Evolutionary conservation across 2,329 filamentous ascomycete species (phyloP), one percentile per base, ranked within the genome.

Genomic region (Zalaria sp.): DNA sequence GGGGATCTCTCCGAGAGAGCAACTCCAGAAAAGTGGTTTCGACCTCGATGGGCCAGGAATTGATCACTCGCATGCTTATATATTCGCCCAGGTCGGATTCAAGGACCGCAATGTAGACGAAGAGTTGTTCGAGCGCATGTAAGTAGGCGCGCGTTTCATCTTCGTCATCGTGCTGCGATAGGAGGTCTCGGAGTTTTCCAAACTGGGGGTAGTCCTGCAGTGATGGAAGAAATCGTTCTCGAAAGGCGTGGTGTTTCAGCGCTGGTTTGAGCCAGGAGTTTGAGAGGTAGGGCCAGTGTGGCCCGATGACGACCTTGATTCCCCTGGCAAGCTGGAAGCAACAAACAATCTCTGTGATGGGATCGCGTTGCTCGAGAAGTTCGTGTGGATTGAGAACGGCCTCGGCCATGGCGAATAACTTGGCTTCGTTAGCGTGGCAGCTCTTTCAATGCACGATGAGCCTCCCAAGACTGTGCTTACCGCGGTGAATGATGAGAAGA

Each of bases 401-500:
- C 28, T 43, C 37, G 4, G 41, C 41, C 18, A 43, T 29, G 9
- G 41, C 41, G 25, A 46, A 48, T 3, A 18, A 18, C 18, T 18
- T 18, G 18, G 18, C 18, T 18, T 18, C 2, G 18, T 18, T 18
- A 18, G 18, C 18, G 18, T 18, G 18, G 18, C 18, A 18, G 18
- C 18, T 18, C 18, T 2, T 18, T 18, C 18, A 18, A 2, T 18
- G 18, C 18, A 18, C 18, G 18, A 18, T 18, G 18, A 18, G 18
- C 18, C 18, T 18, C 18, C 18, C 18, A 18, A 18, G 18, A 18
- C 18, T 18, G 18, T 18, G 18, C 18, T 18, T 18, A 47, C 40
- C 4, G 45, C 45, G 26, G 45, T 47, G 36, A 42, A 37, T 5
- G 39, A 40, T 6, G 46, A 43, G 36, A 48, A 48, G 11, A 31